Base-by-base conservation (phyloP, 1,284 basidiomycete genomes). In the Caloboletus firmus region DNA sequence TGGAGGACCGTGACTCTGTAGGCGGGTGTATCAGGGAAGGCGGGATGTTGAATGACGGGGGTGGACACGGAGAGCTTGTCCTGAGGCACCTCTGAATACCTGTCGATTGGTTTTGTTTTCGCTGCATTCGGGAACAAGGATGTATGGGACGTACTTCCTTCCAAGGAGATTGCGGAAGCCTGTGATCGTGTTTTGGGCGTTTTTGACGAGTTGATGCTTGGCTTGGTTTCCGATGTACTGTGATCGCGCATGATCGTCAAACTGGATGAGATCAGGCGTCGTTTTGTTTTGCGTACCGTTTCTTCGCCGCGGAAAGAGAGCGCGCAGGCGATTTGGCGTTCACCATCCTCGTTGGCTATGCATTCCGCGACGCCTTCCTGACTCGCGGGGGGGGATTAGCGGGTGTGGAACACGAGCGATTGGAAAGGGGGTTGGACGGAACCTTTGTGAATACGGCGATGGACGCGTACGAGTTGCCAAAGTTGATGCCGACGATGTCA, bases 331-430 rank as follows among this genome's bases (percentile, higher is more conserved):
- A 99, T 97, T 76, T 99, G 97, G 39, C 96, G 87, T 72, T 98
- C 96, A 45, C 96, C 96, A 68, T 98, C 96, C 72, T 99, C 95
- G 73, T 98, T 98, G 24, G 96, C 96, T 60, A 99, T 98, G 70
- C 92, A 95, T 69, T 93, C 91, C 32, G 95, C 87, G 41, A 89
- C 78, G 24, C 92, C 92, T 74, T 95, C 92, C 91, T 94, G 34
- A 35, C 45, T 59, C 59, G n/a, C 32, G 37, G 49, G 17, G 22
- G 20, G 24, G 9, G 17, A 17, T 56, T 12, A 45, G 48, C 15
- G 39, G 24, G 1, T 13, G 28, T n/a, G 30, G 15, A 32, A 15
- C 11, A 45, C 30, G 22, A n/a, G 5, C 5, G 42, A 39, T 22
- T 22, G n/a, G 13, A 9, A 9, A 15, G 31, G 15, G 30, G 20